Base-by-base conservation (phyloP, 2,329 filamentous ascomycete genomes). In the Fusarium tjaetaba region DNA sequence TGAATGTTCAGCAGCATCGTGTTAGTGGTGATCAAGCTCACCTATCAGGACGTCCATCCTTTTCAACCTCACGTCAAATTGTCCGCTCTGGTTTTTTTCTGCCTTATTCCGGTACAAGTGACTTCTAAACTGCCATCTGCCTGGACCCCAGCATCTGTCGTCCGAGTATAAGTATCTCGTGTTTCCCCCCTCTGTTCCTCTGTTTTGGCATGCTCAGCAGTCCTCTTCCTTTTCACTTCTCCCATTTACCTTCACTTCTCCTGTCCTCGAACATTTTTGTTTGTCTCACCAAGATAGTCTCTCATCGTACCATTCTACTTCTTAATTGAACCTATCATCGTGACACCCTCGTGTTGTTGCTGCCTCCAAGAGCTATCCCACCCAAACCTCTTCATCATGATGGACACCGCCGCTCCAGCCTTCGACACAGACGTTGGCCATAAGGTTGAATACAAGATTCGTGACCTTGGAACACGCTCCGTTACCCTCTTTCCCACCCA, bases 401-500 rank as follows among this genome's bases (percentile, higher is more conserved):
- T 38, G 15, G 59, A n/a, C 14, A 24, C 28, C 11, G 36, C 49
- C 18, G n/a, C 45, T 28, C 36, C 30, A 30, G 24, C 39, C n/a
- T 51, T 51, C 46, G 73, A 55, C 57, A 84, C 86, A 82, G 85
- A 86, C 28, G 68, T 77, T 41, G 59, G 79, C 61, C 79, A 85
- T 71, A 83, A 82, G 66, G 79, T 87, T 65, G 84, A 88, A 67
- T 90, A 90, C 78, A 85, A 85, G 38, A 80, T 92, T 69, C 86
- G 87, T 48, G 86, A 90, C 55, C 82, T 92, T 36, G 77, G 82
- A 14, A 92, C 91, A 39, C 88, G 88, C 56, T 87, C 87, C 1
- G 90, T 93, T 22, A 90, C 88, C 1, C 85, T 93, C 45, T 92
- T 91, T 67, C 90, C 91, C 1, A 84, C 84, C 4, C 84, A 87